phyloP scores from a whole-genome alignment of 169 alveolate genomes.

The Perkinsus chesapeaki region DNA sequence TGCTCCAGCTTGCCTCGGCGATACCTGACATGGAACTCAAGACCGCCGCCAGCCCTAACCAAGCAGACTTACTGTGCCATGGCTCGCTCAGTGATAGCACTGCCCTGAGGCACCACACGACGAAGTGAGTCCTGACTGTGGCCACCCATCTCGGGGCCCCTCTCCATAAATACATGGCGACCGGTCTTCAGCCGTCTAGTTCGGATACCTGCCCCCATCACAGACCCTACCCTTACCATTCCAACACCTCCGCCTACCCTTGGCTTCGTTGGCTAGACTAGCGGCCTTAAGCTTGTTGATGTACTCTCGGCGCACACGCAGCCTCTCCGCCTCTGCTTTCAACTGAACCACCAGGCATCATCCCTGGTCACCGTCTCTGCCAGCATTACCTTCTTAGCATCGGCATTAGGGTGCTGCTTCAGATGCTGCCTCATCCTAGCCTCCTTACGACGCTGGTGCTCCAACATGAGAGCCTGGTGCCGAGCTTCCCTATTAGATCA shows the following conservation, averaged over 20 bases:
- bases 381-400: neutral
- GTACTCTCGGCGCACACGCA: neutral
- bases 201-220: neutral
- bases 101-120: neutral
- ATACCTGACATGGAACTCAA: neutral
- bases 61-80: neutral
- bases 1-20: constrained; percentile 5
- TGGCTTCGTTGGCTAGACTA: neutral
- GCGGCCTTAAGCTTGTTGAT: neutral
- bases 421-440: constrained; percentile 4
- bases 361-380: neutral
- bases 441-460: neutral
- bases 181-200: constrained; percentile 1
- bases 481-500: neutral
- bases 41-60: neutral
- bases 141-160: neutral
- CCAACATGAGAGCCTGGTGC: neutral
- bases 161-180: neutral
- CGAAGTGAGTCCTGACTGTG: neutral
- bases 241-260: neutral
- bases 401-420: neutral
- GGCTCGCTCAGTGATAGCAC: neutral
- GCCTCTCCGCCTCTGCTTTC: neutral
- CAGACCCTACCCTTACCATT: neutral
- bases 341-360: neutral